Conservation (phyloP, 768 basidiomycete genomes). For the Phylloporus sp. region DNA sequence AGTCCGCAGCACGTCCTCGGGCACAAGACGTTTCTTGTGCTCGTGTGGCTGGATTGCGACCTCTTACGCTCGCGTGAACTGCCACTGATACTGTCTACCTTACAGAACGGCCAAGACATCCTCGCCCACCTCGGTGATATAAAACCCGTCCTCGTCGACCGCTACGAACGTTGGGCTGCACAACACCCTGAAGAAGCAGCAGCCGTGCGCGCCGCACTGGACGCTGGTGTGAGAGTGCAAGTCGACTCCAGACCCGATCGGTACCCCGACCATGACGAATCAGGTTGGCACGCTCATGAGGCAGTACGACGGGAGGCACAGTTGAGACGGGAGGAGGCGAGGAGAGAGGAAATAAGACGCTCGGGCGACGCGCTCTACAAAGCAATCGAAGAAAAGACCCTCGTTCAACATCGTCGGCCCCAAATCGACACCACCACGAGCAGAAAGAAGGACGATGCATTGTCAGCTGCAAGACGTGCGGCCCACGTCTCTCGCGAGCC, state of each 20-base stretch:
- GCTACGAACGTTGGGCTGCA: slow-evolving; percentile 56
- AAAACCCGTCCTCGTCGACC: slow-evolving; percentile 58
- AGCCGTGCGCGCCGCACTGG: slow-evolving; percentile 18
- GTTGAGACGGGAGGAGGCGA: slow-evolving; percentile 31
- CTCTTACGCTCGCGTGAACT: slow-evolving; percentile 2
- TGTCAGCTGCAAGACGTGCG: slow-evolving; percentile 23
- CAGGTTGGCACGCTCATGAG: slow-evolving; percentile 31
- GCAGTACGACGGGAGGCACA: slow-evolving; percentile 29
- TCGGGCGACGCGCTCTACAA: slow-evolving; percentile 35
- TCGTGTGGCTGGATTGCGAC: not conserved
- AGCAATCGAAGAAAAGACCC: slow-evolving; percentile 15
- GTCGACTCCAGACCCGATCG: slow-evolving; percentile 24
- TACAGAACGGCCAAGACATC: slow-evolving; percentile 71
- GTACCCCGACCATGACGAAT: slow-evolving; percentile 28
- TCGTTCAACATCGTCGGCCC: slow-evolving; percentile 19
- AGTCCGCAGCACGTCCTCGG: slow-evolving; percentile 34
- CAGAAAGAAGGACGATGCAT: slow-evolving; percentile 31
- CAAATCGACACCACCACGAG: slow-evolving; percentile 26
- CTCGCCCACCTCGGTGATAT: slow-evolving; percentile 60
- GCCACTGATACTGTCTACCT: slow-evolving; percentile 16
- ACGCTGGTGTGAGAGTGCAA: slow-evolving; percentile 18
- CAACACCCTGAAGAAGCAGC: slow-evolving; percentile 37
- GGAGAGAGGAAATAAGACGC: slow-evolving; percentile 32
- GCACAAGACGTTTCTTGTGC: not conserved
- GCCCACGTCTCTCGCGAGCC: slow-evolving; percentile 21